Conservation (phyloP, 805 yeast genomes). For the Wickerhamiella azymoides region DNA sequence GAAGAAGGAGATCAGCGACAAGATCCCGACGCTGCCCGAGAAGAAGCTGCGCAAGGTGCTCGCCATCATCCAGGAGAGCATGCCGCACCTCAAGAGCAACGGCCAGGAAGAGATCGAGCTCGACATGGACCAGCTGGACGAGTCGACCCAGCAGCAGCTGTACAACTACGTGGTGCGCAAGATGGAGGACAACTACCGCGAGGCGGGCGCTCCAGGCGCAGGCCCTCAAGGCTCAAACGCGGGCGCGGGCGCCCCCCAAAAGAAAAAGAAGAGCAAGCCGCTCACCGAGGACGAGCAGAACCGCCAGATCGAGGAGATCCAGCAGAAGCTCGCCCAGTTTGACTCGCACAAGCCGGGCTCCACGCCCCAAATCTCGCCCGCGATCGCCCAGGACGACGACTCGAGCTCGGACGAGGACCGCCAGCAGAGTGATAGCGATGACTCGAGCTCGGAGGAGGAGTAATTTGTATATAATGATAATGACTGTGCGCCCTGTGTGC, state of each 20-base stretch:
- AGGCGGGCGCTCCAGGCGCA: neutral
- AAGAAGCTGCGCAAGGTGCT: conserved; percentile 72
- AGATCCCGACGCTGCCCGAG: conserved; percentile 59
- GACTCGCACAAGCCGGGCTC: conserved; percentile 27
- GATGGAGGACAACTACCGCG: conserved; percentile 10
- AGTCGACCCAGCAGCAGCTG: conserved; percentile 63
- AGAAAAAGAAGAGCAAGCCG: conserved; percentile 39
- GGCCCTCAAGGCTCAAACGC: conserved; percentile 4
- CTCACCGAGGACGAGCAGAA: conserved; percentile 52
- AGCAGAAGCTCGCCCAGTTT: conserved; percentile 61
- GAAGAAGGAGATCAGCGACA: conserved; percentile 87
- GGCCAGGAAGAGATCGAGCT: conserved; percentile 89
- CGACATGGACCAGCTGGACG: conserved; percentile 87
- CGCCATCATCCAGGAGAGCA: conserved; percentile 66
- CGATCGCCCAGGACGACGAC: conserved; percentile 14
- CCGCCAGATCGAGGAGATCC: conserved; percentile 54
- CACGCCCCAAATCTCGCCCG: conserved; percentile 6
- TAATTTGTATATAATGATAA: conserved; percentile 11
- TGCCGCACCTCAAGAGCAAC: conserved; percentile 42
- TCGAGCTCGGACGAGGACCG: conserved; percentile 19
- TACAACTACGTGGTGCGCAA: conserved; percentile 59
- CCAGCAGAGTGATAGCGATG: conserved; percentile 20
- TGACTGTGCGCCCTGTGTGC: neutral
- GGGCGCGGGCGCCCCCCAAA: conserved; percentile 11
- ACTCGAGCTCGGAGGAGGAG: conserved; percentile 27